Conservation (phyloP, 2,329 filamentous ascomycete species). For the Pseudogymnoascus sp. region DNA sequence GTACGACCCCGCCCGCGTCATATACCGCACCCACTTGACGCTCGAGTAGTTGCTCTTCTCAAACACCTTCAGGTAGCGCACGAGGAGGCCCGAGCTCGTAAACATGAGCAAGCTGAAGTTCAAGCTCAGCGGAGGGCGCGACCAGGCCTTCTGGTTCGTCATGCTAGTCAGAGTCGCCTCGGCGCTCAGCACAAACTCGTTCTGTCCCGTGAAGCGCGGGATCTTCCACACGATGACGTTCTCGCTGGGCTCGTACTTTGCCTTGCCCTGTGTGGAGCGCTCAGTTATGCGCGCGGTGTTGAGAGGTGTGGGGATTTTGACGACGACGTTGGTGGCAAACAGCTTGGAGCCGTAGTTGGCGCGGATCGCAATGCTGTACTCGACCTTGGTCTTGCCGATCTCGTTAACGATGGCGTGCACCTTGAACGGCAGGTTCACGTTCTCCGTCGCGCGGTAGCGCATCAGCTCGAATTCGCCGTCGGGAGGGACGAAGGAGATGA, state of each 20-base stretch:
- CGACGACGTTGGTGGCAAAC: conserved; percentile 92
- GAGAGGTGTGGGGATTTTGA: conserved; percentile 89
- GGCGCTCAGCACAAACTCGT: conserved; percentile 88
- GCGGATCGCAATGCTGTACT: conserved; percentile 96
- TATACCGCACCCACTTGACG: conserved; percentile 98
- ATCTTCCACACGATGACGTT: conserved; percentile 99
- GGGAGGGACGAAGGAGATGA: conserved; percentile 93
- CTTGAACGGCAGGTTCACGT: conserved; percentile 97
- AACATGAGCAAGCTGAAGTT: conserved; percentile 97
- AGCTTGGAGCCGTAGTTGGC: conserved; percentile 95
- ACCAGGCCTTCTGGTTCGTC: conserved; percentile 98
- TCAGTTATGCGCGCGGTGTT: conserved; percentile 94
- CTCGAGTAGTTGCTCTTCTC: conserved; percentile 99
- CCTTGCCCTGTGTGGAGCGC: conserved; percentile 89
- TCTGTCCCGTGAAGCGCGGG: conserved; percentile 94
- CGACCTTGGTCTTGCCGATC: conserved; percentile 91
- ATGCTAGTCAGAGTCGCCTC: conserved; percentile 91
- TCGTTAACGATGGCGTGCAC: conserved; percentile 98
- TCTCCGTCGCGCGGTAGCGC: conserved; percentile 96
- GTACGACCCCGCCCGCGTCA: conserved; percentile 96
- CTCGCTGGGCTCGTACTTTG: conserved; percentile 95
- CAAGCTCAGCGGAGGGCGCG: conserved; percentile 80
- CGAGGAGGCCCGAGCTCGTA: conserved; percentile 84
- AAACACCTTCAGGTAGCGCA: conserved; percentile 95
- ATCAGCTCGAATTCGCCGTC: conserved; percentile 98